Percentiles rank a stretch among this genome's conserved stretches.
Conservation (phyloP, 306 rosid genomes). For the Lupinus albus region DNA sequence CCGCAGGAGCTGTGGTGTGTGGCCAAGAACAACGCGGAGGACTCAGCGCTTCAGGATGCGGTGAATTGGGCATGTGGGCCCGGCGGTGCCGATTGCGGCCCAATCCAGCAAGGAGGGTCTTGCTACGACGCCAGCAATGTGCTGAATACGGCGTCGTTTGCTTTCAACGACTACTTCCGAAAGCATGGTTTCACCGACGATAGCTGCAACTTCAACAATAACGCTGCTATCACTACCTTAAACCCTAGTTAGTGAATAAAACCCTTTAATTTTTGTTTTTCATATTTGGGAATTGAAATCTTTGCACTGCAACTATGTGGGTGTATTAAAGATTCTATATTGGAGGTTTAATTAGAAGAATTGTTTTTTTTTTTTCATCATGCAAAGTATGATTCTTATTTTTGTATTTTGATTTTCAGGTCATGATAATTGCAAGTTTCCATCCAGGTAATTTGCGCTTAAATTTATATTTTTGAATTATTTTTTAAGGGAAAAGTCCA, state of each 20-base stretch:
- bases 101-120: slow-evolving; percentile 77
- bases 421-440: slow-evolving; percentile 70
- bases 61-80: slow-evolving; percentile 90
- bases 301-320: neutral
- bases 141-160: slow-evolving; percentile 73
- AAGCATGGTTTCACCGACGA: slow-evolving; percentile 77
- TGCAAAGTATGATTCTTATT: slow-evolving; percentile 6
- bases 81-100: slow-evolving; percentile 76
- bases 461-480: neutral
- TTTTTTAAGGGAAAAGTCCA: neutral
- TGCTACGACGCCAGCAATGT: slow-evolving; percentile 69
- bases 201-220: slow-evolving; percentile 68
- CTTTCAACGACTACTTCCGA: slow-evolving; percentile 75
- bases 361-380: neutral
- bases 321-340: neutral
- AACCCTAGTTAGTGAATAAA: slow-evolving; percentile 66
- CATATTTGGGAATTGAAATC: neutral
- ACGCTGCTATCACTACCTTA: slow-evolving; percentile 75
- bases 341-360: neutral
- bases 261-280: neutral
- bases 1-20: slow-evolving; percentile 87
- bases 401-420: slow-evolving; percentile 59
- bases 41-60: slow-evolving; percentile 67
- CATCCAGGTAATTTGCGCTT: slow-evolving; percentile 70
- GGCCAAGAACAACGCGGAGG: slow-evolving; percentile 93